Conservation (phyloP, 129 eudicot species). For the carrot (Daucus carota) region DNA sequence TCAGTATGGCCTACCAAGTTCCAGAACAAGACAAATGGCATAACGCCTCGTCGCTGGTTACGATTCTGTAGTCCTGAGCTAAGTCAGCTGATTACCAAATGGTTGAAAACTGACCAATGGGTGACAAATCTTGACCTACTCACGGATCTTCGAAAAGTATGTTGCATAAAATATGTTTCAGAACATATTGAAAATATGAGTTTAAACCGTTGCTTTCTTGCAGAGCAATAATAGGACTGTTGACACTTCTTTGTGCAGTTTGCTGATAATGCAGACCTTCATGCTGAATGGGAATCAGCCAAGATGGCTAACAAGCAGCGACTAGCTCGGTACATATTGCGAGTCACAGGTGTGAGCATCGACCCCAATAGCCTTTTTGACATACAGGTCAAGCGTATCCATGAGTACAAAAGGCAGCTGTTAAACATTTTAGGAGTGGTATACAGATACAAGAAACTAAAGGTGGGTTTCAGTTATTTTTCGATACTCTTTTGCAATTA, state of each 20-base stretch:
- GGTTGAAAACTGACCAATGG: conserved; percentile 98
- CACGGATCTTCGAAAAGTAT: conserved; percentile 69
- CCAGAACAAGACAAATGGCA: conserved; percentile 97
- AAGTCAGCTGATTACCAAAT: conserved; percentile 80
- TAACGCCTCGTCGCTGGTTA: conserved; percentile 99
- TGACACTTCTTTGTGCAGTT: conserved; percentile 30
- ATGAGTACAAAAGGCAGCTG: conserved; percentile 95
- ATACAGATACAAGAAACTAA: conserved; percentile 93
- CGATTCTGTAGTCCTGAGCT: conserved; percentile 96
- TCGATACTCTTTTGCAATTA: neutral
- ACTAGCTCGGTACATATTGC: conserved; percentile 59
- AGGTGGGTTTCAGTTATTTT: conserved; percentile 36
- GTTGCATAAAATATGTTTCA: conserved; percentile 5
- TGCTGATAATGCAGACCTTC: conserved; percentile 81
- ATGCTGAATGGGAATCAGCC: conserved; percentile 90
- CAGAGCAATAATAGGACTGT: conserved; percentile 9
- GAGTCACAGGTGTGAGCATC: conserved; percentile 80
- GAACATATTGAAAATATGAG: neutral
- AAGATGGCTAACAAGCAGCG: conserved; percentile 92
- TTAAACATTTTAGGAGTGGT: conserved; percentile 87
- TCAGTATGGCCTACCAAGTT: conserved; percentile 96
- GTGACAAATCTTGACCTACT: conserved; percentile 93
- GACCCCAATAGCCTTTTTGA: conserved; percentile 92
- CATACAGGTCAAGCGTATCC: conserved; percentile 97
- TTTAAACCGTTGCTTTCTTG: neutral